Evolutionary conservation across 176 grass and related monocot species (phyloP), one percentile per base, ranked within the genome.

Genomic region (Aechmea fasciata): DNA sequence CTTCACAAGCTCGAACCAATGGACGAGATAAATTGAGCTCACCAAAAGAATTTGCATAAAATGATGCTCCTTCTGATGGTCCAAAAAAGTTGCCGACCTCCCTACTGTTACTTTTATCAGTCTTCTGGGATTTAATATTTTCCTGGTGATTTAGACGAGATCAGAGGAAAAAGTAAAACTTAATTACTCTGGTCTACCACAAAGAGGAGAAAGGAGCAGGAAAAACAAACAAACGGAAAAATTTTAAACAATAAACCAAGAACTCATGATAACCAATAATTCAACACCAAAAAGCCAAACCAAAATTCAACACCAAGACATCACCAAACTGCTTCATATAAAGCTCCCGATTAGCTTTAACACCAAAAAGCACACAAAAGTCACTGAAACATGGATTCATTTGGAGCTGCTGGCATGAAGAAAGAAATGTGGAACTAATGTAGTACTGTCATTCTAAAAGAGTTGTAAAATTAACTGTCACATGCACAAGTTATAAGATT

Each of bases 41-140:
- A 53, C 90, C 76, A 78, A 97, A 97, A 15, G 89, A 97, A 79
- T 92, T 92, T 73, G 93, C 83, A 85, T 87, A 77, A 68, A 97
- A 97, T 0, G 93, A 97, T 48, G 86, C 84, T 79, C 86, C 86
- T 62, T 97, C 86, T 0, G 87, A 86, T 0, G 89, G 85, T 12
- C 86, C 75, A 48, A 97, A 97, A 68, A 90, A 97, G 2, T 87
- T 71, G 13, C 65, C 55, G 28, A 83, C 66, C 3, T 77, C 80
- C 25, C 19, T 11, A 47, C 51, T 18, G n/a, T 13, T 24, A 49
- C 48, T 69, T 62, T 50, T 13, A 66, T 54, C 25, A 51, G 14
- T 49, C 19, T 61, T 69, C 10, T n/a, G 10, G 69, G 25, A 66
- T 61, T 77, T 63, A 49, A 25, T 6, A 15, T 50, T 64, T 63